Evolutionary conservation across 306 rosid species (phyloP), one percentile per base, ranked within the genome.

Genomic region (Prunus fruticosa): DNA sequence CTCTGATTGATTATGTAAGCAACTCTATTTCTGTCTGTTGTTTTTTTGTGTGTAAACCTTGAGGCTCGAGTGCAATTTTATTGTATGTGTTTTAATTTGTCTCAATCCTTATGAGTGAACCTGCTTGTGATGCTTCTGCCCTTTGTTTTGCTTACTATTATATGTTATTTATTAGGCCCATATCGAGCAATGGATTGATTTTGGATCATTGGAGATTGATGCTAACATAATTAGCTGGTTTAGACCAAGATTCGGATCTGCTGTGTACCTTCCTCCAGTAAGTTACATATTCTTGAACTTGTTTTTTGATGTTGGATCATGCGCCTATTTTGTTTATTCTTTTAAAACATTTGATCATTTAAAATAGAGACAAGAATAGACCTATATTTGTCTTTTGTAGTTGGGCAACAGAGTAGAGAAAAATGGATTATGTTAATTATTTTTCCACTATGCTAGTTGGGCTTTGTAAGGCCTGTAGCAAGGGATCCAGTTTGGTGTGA

Each of bases 111-210:
- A 8, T 30, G 47, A 64, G 32, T 32, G 34, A 9, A 64, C 38
- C 38, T 32, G 38, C 38, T 32, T 32, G 38, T 32, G 38, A 32
- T 32, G 38, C 34, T 32, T 5, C 38, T 32, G 25, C 62, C 20
- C 25, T 71, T 50, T 34, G 50, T 75, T 7, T 27, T 77, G 30
- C 28, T 73, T 74, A 8, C 72, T 32, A 13, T 50, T 76, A 25
- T 62, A 14, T 66, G 20, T 28, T 81, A 3, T 41, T 82, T 19
- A 43, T 81, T 67, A 93, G 98, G 95, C 83, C 67, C 97, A 75
- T 27, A 71, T 91, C 8, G 98, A 93, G 53, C 97, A 93, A 75
- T 93, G 98, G 97, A 89, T 91, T 78, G 98, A 93, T 78, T 91
- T 93, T 75, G 56, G 95, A 25, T 45, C 97, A 2, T 1, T 80